phyloP scores from a whole-genome alignment of 116 monocot genomes.

The Cymodocea nodosa region DNA sequence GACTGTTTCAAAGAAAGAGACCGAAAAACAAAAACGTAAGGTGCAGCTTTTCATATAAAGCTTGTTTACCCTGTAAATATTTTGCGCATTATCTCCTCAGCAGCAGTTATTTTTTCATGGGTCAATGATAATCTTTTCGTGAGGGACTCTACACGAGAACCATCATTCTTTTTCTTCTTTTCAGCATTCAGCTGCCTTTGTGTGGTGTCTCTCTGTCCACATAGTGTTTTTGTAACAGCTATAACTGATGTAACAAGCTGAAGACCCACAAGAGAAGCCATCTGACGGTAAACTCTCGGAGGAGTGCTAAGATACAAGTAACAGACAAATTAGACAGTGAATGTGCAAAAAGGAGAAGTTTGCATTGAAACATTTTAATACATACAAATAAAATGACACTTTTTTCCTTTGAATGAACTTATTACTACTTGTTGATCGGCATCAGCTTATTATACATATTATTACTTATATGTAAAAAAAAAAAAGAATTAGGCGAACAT shows the following conservation, averaged over 20 bases:
- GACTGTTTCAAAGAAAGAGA: background rate
- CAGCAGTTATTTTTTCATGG: constrained; percentile 69
- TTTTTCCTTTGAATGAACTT: too few species aligned
- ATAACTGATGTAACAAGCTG: constrained; percentile 91
- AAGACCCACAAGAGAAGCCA: constrained; percentile 76
- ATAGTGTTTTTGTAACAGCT: constrained; percentile 70
- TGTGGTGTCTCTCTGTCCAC: constrained; percentile 84
- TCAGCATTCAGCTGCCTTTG: constrained; percentile 95
- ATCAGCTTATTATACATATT: too few species aligned
- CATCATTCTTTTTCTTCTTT: constrained; percentile 81
- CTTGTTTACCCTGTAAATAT: constrained; percentile 78
- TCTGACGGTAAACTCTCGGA: constrained; percentile 86
- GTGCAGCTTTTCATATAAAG: background rate
- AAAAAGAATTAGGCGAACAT: constrained; percentile 3
- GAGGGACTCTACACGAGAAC: constrained; percentile 77
- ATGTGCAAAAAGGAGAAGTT: background rate
- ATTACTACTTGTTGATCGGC: too few species aligned
- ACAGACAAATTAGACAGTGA: background rate
- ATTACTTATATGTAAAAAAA: too few species aligned
- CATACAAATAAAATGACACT: too few species aligned
- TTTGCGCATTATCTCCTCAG: constrained; percentile 94
- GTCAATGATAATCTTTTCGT: constrained; percentile 68
- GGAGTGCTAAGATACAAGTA: constrained; percentile 59
- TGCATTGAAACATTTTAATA: background rate
- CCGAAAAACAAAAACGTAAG: background rate